These are phyloP conservation scores for Solanum chilense DNA, from an alignment of 257 asterid genomes.

Conservation along the genomic window DNA sequence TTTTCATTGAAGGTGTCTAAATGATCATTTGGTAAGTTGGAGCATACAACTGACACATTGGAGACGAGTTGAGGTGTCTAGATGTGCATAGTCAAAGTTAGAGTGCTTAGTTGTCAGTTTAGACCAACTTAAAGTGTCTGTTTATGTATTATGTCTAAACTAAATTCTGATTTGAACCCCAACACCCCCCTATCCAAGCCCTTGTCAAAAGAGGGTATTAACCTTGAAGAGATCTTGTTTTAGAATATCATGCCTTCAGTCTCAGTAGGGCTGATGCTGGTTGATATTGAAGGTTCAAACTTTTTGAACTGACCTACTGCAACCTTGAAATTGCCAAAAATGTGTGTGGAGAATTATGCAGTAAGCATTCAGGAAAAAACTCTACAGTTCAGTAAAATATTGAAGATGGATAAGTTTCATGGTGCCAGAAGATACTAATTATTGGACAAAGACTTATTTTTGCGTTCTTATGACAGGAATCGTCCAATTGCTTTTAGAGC, in stretches of 20 bases:
- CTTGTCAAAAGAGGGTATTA: neutral
- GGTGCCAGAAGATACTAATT: neutral
- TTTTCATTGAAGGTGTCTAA: neutral
- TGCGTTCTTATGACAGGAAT: slow-evolving; percentile 18
- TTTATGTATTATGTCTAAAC: neutral
- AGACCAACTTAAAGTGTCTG: neutral
- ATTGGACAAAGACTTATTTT: neutral
- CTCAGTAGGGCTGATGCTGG: neutral
- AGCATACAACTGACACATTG: neutral
- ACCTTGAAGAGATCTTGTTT: neutral
- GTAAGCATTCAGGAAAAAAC: neutral
- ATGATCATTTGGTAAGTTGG: neutral
- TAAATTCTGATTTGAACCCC: neutral
- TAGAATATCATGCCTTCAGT: neutral
- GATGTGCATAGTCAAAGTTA: neutral
- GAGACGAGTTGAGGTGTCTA: neutral
- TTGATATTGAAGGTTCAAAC: neutral
- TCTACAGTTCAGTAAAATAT: neutral
- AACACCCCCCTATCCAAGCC: neutral
- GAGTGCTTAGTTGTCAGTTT: neutral
- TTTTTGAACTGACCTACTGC: neutral
- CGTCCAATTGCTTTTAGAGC: slow-evolving; percentile 35
- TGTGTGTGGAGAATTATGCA: neutral
- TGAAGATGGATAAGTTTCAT: neutral
- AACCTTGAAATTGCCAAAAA: neutral